Base-by-base conservation (phyloP, 202 grass and related monocot genomes). In the Tripidium arundinaceum region DNA sequence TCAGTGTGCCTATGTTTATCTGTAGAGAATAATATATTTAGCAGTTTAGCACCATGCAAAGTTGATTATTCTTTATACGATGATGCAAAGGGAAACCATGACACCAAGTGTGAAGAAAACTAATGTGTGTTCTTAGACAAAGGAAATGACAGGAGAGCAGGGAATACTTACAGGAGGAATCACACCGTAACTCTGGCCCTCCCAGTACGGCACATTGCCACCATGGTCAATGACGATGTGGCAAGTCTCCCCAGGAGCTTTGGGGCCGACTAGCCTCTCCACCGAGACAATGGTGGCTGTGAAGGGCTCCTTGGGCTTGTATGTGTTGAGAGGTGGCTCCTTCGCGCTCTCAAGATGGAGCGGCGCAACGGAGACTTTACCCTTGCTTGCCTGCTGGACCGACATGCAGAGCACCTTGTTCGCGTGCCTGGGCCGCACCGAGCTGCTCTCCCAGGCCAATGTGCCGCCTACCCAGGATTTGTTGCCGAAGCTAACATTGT, bases 281-380 rank as follows among this genome's bases (percentile, higher is more conserved):
- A n/a, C n/a, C n/a, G n/a, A n/a, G n/a, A n/a, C n/a, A n/a, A n/a
- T n/a, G n/a, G n/a, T n/a, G n/a, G n/a, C n/a, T n/a, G n/a, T n/a
- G n/a, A n/a, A n/a, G n/a, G n/a, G n/a, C n/a, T n/a, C n/a, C n/a
- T n/a, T n/a, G n/a, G n/a, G n/a, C n/a, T n/a, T n/a, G n/a, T 91
- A 93, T 11, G 91, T 88, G 80, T 98, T 91, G 55, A 98, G 95
- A 25, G 92, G 92, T 9, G 95, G 90, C 46, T 90, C 92, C 81
- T 93, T 93, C 9, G 86, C 82, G 58, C 75, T 86, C 81, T 98
- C 95, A 41, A 98, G 81, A 78, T 98, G 77, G 15, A 88, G 82
- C 13, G 95, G 86, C 1, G 26, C 64, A 24, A 95, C 92, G 9
- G 69, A 70, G 18, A 93, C 84, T 58, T 98, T 98, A 62, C 47